Evolutionary conservation across 2,329 filamentous ascomycete species (phyloP), one percentile per base, ranked within the genome.

Genomic region (Xylariaceae sp.): DNA sequence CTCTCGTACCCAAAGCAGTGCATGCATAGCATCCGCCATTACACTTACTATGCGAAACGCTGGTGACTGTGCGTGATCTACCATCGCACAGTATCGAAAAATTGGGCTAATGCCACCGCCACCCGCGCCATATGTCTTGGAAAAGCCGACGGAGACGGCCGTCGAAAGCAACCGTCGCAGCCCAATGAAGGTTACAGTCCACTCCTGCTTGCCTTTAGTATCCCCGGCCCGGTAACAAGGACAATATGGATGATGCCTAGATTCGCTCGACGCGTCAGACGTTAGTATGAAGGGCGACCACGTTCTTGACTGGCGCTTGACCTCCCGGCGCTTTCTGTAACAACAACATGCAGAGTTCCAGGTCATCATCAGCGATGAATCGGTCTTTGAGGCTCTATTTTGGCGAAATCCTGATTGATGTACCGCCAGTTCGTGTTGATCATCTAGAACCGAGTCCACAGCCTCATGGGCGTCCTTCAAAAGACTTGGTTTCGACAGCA

Each of bases 71-170:
- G 0, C 1, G 15, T 16, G 1, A 13, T 53, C 41, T 9, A 50
- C 50, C 32, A 55, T 47, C 4, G 39, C 23, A 27, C 37, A 55
- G 30, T 45, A 57, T n/a, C 44, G 47, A 35, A 57, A 50, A 15
- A 26, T 27, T 8, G 50, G 47, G 23, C 47, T 48, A 18, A 60
- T 55, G 18, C 54, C 45, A 3, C 15, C 6, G 1, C 54, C 57
- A 24, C 54, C 57, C 13, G 50, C 54, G 23, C 54, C 57, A 20
- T 49, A 30, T 9, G n/a, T 13, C 3, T 43, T 21, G n/a, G 10
- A 30, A 2, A 57, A 30, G 21, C 54, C 50, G 5, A 43, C 41
- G 15, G 40, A 44, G 13, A 57, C 15, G 11, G 57, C 57, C 7
- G 43, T 37, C 3, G 49, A 50, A 9, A 55, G 29, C 4, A 60